These are phyloP conservation scores for Microstegium vimineum DNA, from an alignment of 176 grass and related monocot genomes.

Conservation along the genomic window DNA sequence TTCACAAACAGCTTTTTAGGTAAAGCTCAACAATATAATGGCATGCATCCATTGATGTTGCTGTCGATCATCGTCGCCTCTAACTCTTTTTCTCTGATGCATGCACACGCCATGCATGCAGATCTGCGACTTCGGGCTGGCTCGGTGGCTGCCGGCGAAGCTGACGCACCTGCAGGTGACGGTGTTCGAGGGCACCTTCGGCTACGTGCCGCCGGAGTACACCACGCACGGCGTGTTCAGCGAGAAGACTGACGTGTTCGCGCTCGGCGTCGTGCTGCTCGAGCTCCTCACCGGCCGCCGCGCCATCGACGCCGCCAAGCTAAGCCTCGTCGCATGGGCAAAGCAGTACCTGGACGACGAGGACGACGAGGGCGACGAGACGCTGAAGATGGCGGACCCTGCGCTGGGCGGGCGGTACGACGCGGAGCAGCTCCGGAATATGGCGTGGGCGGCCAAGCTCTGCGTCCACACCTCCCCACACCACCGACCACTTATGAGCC, in stretches of 20 bases:
- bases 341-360: slow-evolving; percentile 37
- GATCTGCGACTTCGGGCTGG: slow-evolving; percentile 93
- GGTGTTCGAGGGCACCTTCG: slow-evolving; percentile 76
- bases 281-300: slow-evolving; percentile 66
- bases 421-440: slow-evolving; percentile 34
- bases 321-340: slow-evolving; percentile 67
- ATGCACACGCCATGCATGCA: too few relatives aligned
- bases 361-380: background rate
- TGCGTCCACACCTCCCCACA: slow-evolving; percentile 49
- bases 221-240: slow-evolving; percentile 74
- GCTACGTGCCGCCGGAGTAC: slow-evolving; percentile 79
- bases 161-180: slow-evolving; percentile 62
- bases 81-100: too few relatives aligned
- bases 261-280: slow-evolving; percentile 65
- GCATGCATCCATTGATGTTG: too few relatives aligned
- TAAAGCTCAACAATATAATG: too few relatives aligned
- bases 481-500: slow-evolving; percentile 54
- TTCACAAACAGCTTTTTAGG: too few relatives aligned
- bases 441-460: slow-evolving; percentile 30
- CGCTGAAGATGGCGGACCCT: slow-evolving; percentile 51
- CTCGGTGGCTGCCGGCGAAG: slow-evolving; percentile 66
- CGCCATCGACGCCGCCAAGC: slow-evolving; percentile 52
- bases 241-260: slow-evolving; percentile 83
- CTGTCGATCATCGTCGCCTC: too few relatives aligned
- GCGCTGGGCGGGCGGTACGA: slow-evolving; percentile 50